phyloP scores from a whole-genome alignment of 768 basidiomycete genomes.

The Dendrothele bispora region DNA sequence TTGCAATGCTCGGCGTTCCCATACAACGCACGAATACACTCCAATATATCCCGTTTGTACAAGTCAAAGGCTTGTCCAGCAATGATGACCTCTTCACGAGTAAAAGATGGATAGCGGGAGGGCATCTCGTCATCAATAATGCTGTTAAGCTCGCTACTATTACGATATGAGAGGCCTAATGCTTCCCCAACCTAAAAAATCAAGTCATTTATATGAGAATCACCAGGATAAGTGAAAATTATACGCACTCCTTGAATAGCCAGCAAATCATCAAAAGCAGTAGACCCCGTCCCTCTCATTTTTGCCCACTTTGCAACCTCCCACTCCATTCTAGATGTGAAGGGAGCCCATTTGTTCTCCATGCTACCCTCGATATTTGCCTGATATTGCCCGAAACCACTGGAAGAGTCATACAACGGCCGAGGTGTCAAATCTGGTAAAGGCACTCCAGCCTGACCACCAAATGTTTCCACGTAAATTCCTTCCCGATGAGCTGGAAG shows the following conservation, averaged over 20 bases:
- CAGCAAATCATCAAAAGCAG: no score
- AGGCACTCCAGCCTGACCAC: neutral
- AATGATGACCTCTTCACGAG: no score
- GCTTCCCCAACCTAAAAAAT: conserved; percentile 15
- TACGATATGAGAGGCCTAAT: conserved; percentile 32
- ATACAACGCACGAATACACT: conserved; percentile 31
- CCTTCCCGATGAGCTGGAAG: neutral
- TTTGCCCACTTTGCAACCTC: conserved; percentile 29
- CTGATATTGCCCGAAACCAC: neutral
- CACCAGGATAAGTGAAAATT: no score
- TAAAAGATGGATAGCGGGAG: no score
- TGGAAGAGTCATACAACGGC: neutral
- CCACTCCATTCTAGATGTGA: no score
- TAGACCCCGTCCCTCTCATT: conserved; percentile 18
- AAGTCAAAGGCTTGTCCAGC: no score
- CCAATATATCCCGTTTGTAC: no score
- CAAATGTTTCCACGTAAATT: no score
- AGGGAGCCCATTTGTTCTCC: conserved; percentile 16
- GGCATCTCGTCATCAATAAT: conserved; percentile 33
- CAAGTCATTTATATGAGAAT: neutral
- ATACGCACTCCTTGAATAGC: conserved; percentile 25
- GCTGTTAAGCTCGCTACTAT: conserved; percentile 26
- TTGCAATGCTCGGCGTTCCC: conserved; percentile 23
- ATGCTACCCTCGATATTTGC: neutral
- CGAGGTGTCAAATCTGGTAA: neutral